phyloP scores from a whole-genome alignment of 2,329 filamentous ascomycete species.

The Immersiporthe knoxdaviesiana region DNA sequence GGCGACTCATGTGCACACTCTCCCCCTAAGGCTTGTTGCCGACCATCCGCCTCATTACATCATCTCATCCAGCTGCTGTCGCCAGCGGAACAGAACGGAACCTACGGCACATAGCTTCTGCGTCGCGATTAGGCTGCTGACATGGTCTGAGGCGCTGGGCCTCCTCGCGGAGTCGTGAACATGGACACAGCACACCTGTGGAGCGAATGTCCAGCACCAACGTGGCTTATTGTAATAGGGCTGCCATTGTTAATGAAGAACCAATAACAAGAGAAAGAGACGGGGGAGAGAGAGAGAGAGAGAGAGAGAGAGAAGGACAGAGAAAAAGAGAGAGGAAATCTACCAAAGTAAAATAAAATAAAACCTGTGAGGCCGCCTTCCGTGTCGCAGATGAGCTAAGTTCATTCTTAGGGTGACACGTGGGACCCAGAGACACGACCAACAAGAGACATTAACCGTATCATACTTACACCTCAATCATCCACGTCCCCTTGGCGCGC shows the following conservation, averaged over 20 bases:
- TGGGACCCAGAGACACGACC: neutral
- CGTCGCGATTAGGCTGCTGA: neutral
- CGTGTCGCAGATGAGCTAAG: neutral
- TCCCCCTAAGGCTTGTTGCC: neutral
- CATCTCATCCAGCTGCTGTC: neutral
- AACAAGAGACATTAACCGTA: neutral
- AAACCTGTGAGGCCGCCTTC: neutral
- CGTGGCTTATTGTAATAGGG: neutral
- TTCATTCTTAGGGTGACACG: neutral
- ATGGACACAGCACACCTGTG: neutral
- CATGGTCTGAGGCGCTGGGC: no score
- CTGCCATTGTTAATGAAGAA: no score
- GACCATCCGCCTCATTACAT: neutral
- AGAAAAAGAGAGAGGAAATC: no score
- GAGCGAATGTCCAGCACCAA: neutral
- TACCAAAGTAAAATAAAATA: no score
- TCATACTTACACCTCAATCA: neutral
- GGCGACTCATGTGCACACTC: neutral
- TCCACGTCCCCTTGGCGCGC: neutral
- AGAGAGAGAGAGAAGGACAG: no score
- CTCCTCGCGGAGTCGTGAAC: no score
- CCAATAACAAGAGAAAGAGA: no score
- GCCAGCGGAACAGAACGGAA: neutral
- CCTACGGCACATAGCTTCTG: neutral
- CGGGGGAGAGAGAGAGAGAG: no score